Conservation (phyloP, 2,329 filamentous ascomycete species). For the Passalora sequoiae region DNA sequence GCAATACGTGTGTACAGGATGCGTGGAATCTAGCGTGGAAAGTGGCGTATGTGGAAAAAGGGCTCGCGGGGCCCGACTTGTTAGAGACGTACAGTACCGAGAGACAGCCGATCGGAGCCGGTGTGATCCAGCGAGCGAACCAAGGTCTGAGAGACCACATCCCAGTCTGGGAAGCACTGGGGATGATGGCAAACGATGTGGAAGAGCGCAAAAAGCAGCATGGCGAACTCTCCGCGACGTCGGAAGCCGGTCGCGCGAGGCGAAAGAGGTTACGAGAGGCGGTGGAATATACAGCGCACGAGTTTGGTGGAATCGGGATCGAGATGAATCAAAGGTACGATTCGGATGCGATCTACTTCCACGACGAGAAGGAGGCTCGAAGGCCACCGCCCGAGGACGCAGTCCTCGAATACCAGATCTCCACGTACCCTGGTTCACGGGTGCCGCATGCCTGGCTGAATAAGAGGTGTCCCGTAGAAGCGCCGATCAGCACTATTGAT, state of each 20-base stretch:
- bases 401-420: slow-evolving; percentile 26
- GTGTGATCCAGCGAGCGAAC: slow-evolving; percentile 51
- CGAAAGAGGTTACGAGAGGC: slow-evolving; percentile 33
- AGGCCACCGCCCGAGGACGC: slow-evolving; percentile 22
- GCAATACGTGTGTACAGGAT: slow-evolving; percentile 27
- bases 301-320: slow-evolving; percentile 52
- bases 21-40: slow-evolving; percentile 18
- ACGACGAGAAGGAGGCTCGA: slow-evolving; percentile 26
- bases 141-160: slow-evolving; percentile 51
- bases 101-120: slow-evolving; percentile 41
- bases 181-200: slow-evolving; percentile 23
- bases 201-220: slow-evolving; percentile 28
- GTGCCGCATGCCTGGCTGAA: slow-evolving; percentile 61
- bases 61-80: slow-evolving; percentile 19
- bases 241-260: slow-evolving; percentile 33
- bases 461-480: slow-evolving; percentile 39
- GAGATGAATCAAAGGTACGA: slow-evolving; percentile 57
- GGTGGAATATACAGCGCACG: slow-evolving; percentile 30
- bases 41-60: slow-evolving; percentile 23
- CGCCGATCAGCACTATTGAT: slow-evolving; percentile 53
- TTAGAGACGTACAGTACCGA: slow-evolving; percentile 31
- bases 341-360: slow-evolving; percentile 35
- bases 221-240: slow-evolving; percentile 27
- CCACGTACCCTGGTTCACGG: slow-evolving; percentile 55
- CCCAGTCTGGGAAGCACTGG: slow-evolving; percentile 30